phyloP scores from a whole-genome alignment of 176 grass and related monocot genomes.

The Olyra latifolia region DNA sequence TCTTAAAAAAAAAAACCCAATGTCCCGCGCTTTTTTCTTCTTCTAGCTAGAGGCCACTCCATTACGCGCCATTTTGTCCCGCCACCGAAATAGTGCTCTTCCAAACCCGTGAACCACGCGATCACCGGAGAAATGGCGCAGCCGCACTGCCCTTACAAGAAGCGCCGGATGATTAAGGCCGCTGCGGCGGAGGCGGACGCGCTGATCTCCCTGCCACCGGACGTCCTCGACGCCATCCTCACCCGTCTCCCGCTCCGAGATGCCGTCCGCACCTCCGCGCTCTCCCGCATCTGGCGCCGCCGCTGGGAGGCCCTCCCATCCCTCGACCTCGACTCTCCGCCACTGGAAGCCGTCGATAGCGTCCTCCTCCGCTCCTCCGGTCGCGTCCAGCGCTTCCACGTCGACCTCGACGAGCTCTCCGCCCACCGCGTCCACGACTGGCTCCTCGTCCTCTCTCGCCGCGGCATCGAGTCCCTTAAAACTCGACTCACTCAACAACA shows the following conservation, averaged over 20 bases:
- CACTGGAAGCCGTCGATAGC: background rate
- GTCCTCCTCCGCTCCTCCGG: conserved; percentile 3
- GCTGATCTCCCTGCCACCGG: conserved; percentile 11
- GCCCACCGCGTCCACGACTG: conserved; percentile 13
- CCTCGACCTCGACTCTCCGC: conserved; percentile 2
- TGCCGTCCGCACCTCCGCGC: conserved; percentile 30
- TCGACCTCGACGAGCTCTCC: background rate
- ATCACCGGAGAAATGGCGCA: background rate
- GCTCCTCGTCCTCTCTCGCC: conserved; percentile 20
- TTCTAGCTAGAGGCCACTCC: too few species aligned
- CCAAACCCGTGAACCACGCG: too few species aligned
- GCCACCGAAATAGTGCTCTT: too few species aligned
- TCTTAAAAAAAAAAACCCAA: too few species aligned
- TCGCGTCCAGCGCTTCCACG: conserved; percentile 7
- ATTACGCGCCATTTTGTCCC: too few species aligned
- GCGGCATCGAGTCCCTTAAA: background rate
- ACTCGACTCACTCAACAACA: background rate
- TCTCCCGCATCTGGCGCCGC: conserved; percentile 39
- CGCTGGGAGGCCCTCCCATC: conserved; percentile 22
- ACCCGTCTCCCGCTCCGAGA: conserved; percentile 13
- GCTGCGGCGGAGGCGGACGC: background rate
- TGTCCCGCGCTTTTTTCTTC: too few species aligned
- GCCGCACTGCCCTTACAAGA: background rate
- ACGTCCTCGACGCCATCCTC: conserved; percentile 16
- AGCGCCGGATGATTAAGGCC: background rate